Percentiles rank a stretch among this genome's conserved stretches.
Evolutionary conservation across 306 rosid species (phyloP).

Genomic region (Bauhinia variegata): DNA sequence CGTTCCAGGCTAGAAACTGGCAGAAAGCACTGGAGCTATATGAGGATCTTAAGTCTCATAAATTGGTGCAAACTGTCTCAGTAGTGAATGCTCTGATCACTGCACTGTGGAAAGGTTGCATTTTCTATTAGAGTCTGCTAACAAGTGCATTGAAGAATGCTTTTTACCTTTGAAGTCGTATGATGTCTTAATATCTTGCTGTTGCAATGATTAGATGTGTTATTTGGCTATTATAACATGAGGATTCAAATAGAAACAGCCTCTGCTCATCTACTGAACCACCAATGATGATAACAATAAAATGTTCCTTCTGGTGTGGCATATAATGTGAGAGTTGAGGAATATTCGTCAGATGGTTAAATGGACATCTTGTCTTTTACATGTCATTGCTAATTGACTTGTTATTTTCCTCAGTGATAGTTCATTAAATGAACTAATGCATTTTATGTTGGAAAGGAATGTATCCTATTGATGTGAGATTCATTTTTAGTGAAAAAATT

Average conservation of each 20-base stretch:
- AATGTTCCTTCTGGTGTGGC: too few species aligned
- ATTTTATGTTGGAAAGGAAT: neutral
- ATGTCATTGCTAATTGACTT: neutral
- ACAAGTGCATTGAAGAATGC: neutral
- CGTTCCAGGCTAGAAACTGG: conserved; percentile 86
- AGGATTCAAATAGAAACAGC: neutral
- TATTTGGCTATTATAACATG: neutral
- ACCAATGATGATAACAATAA: too few species aligned
- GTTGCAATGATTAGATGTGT: neutral
- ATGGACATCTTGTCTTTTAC: neutral
- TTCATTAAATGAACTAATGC: neutral
- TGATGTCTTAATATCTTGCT: neutral
- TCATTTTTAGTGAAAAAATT: neutral
- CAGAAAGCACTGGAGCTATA: conserved; percentile 81
- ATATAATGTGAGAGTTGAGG: neutral
- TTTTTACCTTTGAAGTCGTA: neutral
- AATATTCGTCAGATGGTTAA: neutral
- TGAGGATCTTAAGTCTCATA: conserved; percentile 70
- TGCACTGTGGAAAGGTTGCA: conserved; percentile 74
- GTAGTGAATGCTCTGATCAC: conserved; percentile 92
- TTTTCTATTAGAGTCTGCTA: neutral
- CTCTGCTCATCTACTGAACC: neutral
- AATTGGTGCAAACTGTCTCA: conserved; percentile 67
- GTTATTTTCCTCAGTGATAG: neutral
- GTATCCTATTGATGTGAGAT: neutral